phyloP scores from a whole-genome alignment of 768 basidiomycete species.

The Boletus coccyginus region DNA sequence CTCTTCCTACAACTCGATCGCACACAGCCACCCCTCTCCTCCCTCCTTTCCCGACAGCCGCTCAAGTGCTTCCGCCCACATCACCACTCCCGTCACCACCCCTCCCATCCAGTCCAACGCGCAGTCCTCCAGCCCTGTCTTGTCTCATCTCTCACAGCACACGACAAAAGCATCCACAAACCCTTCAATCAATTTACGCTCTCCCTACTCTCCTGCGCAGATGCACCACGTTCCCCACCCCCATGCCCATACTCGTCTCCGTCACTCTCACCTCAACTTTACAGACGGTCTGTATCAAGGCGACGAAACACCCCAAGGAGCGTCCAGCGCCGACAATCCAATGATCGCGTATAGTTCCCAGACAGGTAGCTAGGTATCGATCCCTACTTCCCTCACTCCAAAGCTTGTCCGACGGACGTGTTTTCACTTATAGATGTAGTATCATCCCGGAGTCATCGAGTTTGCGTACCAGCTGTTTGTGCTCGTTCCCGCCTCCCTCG shows the following conservation, averaged over 20 bases:
- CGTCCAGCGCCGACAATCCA: conserved; percentile 36
- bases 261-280: conserved; percentile 54
- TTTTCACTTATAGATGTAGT: conserved; percentile 9
- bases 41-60: conserved; percentile 21
- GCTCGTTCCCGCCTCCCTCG: conserved; percentile 15
- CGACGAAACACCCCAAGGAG: conserved; percentile 24
- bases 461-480: conserved; percentile 22
- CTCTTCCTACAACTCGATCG: conserved; percentile 14
- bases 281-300: conserved; percentile 38
- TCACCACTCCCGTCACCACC: conserved; percentile 22
- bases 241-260: conserved; percentile 73
- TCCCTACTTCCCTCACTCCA: background rate
- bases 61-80: conserved; percentile 11
- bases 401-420: conserved; percentile 3
- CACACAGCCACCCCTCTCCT: conserved; percentile 26
- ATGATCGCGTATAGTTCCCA: conserved; percentile 49
- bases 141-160: conserved; percentile 23
- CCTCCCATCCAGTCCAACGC: conserved; percentile 22
- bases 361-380: conserved; percentile 23
- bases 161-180: conserved; percentile 31
- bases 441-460: conserved; percentile 3
- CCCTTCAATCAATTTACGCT: conserved; percentile 47
- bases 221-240: conserved; percentile 84
- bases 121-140: conserved; percentile 19
- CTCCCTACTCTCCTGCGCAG: conserved; percentile 56